Base-by-base conservation (phyloP, 345 rosid genomes). In the Salix arbutifolia region DNA sequence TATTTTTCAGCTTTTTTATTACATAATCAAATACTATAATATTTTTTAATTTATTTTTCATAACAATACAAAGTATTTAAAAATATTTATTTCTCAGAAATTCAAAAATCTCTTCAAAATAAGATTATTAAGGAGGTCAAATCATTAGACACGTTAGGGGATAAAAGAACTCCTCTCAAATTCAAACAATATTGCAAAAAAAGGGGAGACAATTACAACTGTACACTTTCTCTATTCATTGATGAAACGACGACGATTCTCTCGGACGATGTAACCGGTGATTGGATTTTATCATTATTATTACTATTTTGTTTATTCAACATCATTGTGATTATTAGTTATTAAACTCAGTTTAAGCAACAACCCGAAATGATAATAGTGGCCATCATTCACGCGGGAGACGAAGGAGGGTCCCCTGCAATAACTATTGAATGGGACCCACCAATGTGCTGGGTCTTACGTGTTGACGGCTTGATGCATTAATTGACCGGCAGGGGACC, bases 401-500 rank as follows among this genome's bases (percentile, higher is more conserved):
- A 52, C 21, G 58, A 18, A 52, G 23, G 23, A 18, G 58, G 58
- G 58, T 52, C 58, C 23, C 21, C 6, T 7, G 21, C 21, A 52
- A 19, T 52, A 52, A 18, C 58, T 52, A 1, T 52, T 17, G 1
- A 28, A 10, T 10, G 60, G 72, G 31, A 28, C 67, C 73, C 73
- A 26, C 53, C 1, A 4, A 26, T 31, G 26, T 10, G 8, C 14
- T 23, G 2, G 11, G 68, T 68, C 42, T 75, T 7, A 53, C 30
- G 37, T 60, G 67, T 76, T 40, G 73, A 58, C 67, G 68, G 56
- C 65, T 28, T 38, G 68, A 58, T 38, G 67, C 58, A 75, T 26
- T 56, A 38, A 42, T 68, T 56, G 73, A 68, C 56, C 38, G 38
- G 19, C 0, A 38, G 19, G 25, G 73, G 78, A 25, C 67, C 73